Conservation (phyloP, 208 protist genomes). For the Naegleria lovaniensis region DNA sequence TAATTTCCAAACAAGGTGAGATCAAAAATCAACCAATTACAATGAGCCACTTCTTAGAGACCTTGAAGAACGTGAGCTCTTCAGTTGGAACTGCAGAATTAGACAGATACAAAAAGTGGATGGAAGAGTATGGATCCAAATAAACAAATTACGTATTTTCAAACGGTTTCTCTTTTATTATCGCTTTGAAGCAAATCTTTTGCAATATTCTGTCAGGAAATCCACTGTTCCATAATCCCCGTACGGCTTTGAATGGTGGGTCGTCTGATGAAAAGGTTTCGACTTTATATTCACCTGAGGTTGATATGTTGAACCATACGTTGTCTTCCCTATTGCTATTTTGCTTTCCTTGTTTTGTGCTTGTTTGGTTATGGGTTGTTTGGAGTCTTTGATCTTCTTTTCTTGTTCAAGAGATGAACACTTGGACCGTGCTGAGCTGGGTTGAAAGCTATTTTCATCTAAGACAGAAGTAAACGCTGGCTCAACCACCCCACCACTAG, state of each 20-base stretch:
- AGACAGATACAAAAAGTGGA: slow-evolving; percentile 41
- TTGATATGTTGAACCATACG: background rate
- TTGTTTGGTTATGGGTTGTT: background rate
- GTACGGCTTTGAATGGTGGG: background rate
- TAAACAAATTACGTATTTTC: slow-evolving; percentile 28
- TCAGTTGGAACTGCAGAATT: slow-evolving; percentile 42
- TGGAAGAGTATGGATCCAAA: slow-evolving; percentile 42
- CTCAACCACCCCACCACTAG: background rate
- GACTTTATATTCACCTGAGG: background rate
- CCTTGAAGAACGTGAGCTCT: slow-evolving; percentile 40
- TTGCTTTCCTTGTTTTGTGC: background rate
- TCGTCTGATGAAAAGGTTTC: background rate
- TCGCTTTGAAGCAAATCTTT: background rate
- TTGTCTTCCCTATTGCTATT: background rate
- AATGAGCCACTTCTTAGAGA: slow-evolving; percentile 45
- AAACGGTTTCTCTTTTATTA: too few species aligned
- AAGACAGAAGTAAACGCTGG: background rate
- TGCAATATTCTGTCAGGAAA: background rate
- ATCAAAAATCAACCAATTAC: slow-evolving; percentile 40
- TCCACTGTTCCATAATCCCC: background rate
- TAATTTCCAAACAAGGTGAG: slow-evolving; percentile 38
- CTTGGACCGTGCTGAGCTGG: too few species aligned
- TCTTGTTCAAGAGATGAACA: background rate
- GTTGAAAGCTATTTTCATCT: too few species aligned
- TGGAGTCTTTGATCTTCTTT: background rate